Percentiles rank a stretch among this genome's conserved stretches.
Evolutionary conservation across 1,139 yeast genomes (phyloP).

Genomic region (Geotrichum carabidarum): DNA sequence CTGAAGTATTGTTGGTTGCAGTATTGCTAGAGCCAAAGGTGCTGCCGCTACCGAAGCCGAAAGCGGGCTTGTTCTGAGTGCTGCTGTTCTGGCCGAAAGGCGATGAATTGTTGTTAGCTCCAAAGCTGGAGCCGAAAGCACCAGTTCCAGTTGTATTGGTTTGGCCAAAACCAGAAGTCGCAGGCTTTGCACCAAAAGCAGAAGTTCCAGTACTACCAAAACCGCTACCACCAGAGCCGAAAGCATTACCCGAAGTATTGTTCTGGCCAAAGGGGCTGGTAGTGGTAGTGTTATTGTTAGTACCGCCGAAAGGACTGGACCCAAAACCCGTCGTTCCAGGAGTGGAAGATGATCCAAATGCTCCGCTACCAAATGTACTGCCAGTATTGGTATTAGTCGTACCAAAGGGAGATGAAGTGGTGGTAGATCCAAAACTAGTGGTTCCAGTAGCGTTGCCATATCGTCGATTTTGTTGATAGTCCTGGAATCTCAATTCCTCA

Average conservation of each 20-base stretch:
- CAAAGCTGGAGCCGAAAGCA: slow-evolving; percentile 27
- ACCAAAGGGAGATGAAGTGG: slow-evolving; percentile 14
- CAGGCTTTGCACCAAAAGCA: slow-evolving; percentile 25
- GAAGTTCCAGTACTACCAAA: slow-evolving; percentile 33
- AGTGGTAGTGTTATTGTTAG: neutral
- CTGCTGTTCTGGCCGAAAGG: slow-evolving; percentile 12
- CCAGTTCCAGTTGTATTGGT: slow-evolving; percentile 23
- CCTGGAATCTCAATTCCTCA: slow-evolving; percentile 86
- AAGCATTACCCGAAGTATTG: neutral
- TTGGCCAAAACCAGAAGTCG: slow-evolving; percentile 22
- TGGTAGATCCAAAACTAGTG: slow-evolving; percentile 12
- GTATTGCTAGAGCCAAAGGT: slow-evolving; percentile 5
- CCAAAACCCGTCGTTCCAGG: slow-evolving; percentile 23
- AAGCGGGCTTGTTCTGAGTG: neutral
- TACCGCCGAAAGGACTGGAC: slow-evolving; percentile 2
- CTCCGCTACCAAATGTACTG: neutral
- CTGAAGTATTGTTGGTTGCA: slow-evolving; percentile 12
- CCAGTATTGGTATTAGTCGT: slow-evolving; percentile 8
- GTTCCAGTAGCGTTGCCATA: slow-evolving; percentile 44
- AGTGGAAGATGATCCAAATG: neutral
- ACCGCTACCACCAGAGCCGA: slow-evolving; percentile 2
- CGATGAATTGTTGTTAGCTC: slow-evolving; percentile 12
- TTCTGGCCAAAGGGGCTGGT: slow-evolving; percentile 1
- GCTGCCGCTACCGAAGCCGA: slow-evolving; percentile 11
- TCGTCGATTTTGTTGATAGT: slow-evolving; percentile 71